A percentile compares a stretch with the other conserved stretches of the same genome.
Conservation (phyloP, 2,329 filamentous ascomycete genomes). For the Calycina marina region DNA sequence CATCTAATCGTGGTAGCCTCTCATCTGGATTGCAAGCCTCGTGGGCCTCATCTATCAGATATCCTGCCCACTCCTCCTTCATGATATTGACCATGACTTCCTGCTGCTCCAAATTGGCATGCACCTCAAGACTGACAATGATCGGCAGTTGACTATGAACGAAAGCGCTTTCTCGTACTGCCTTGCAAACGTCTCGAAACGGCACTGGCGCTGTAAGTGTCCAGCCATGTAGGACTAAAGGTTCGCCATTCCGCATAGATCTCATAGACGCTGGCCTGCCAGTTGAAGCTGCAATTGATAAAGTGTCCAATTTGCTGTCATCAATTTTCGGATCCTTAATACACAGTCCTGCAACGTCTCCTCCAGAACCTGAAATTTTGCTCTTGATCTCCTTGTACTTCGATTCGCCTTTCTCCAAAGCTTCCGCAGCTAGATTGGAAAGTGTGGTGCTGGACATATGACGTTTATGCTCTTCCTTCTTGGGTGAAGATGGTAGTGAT, state of each 20-base stretch:
- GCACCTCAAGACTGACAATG: constrained; percentile 86
- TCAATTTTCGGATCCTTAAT: constrained; percentile 4
- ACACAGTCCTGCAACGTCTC: constrained; percentile 1
- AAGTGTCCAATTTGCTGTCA: constrained; percentile 2
- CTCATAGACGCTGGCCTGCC: constrained; percentile 16
- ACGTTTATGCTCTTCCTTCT: constrained; percentile 29
- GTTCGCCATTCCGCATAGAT: constrained; percentile 37
- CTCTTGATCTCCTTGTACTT: constrained; percentile 16
- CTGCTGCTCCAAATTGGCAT: constrained; percentile 71
- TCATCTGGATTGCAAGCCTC: constrained; percentile 31
- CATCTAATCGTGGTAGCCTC: constrained; percentile 52
- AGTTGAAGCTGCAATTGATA: constrained; percentile 11
- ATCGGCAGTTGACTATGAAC: constrained; percentile 61
- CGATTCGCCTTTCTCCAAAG: constrained; percentile 17
- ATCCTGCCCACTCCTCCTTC: constrained; percentile 68
- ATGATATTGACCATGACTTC: constrained; percentile 89
- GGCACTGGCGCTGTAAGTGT: constrained; percentile 76
- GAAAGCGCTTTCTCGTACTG: constrained; percentile 69
- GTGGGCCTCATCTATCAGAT: constrained; percentile 48
- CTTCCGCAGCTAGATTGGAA: constrained; percentile 18
- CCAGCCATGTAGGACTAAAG: constrained; percentile 73
- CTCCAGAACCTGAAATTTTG: constrained; percentile 9
- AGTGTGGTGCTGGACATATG: constrained; percentile 21
- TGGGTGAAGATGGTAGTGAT: constrained; percentile 19
- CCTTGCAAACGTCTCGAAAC: constrained; percentile 74